phyloP scores from a whole-genome alignment of 225 moss, liverwort and hornwort species.

The Sphagnum tenellum region DNA sequence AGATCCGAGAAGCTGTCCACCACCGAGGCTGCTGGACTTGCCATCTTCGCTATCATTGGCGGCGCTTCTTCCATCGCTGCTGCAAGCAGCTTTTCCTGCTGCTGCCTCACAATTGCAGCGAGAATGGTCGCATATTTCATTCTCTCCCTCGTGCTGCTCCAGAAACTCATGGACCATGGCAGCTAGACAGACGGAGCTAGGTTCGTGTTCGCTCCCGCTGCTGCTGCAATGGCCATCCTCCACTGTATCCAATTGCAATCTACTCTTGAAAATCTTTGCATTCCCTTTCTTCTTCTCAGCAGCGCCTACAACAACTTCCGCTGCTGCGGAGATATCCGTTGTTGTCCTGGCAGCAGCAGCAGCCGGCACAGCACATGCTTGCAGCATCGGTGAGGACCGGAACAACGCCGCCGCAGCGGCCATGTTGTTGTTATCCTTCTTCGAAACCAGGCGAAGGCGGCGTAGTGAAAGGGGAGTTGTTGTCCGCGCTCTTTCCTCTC shows the following conservation, averaged over 20 bases:
- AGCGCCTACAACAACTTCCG: constrained; percentile 5
- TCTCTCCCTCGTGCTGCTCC: constrained; percentile 12
- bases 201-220: constrained; percentile 47
- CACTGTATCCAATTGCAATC: not conserved
- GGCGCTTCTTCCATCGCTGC: constrained; percentile 1
- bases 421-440: not conserved
- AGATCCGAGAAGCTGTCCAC: constrained; percentile 6
- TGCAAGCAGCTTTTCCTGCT: not conserved
- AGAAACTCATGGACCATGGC: constrained; percentile 41
- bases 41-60: constrained; percentile 17
- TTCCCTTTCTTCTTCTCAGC: not conserved
- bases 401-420: not conserved
- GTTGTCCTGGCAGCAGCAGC: not conserved
- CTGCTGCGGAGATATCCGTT: constrained; percentile 5
- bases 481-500: constrained; percentile 12
- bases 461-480: constrained; percentile 6
- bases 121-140: constrained; percentile 28
- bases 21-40: constrained; percentile 14
- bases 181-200: constrained; percentile 30
- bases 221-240: constrained; percentile 16
- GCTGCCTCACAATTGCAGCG: constrained; percentile 36
- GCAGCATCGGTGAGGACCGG: not conserved
- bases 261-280: not conserved
- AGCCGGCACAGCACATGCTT: not conserved
- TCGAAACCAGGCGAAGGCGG: constrained; percentile 1